A percentile compares a stretch with the other conserved stretches of the same genome.
Evolutionary conservation across 805 yeast species (phyloP).

Genomic region (Isabelozyma heimii): DNA sequence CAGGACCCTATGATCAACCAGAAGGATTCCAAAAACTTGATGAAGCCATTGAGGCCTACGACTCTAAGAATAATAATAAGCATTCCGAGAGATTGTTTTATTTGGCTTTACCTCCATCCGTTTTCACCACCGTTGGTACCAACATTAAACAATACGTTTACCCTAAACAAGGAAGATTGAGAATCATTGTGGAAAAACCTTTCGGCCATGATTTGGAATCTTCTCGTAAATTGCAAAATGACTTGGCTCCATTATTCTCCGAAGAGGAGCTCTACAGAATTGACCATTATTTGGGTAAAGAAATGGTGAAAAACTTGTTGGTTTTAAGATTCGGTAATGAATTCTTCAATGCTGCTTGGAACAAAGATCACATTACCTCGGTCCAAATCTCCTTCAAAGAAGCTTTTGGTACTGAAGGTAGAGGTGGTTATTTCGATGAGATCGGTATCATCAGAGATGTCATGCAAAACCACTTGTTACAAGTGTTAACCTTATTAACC

Average conservation of each 20-base stretch:
- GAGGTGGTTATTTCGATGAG: constrained; percentile 96
- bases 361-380: constrained; percentile 68
- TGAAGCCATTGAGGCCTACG: constrained; percentile 56
- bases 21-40: constrained; percentile 69
- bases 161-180: constrained; percentile 56
- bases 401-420: constrained; percentile 98
- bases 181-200: constrained; percentile 94
- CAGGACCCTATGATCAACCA: constrained; percentile 77
- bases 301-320: constrained; percentile 91
- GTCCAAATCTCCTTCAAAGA: constrained; percentile 94
- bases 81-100: constrained; percentile 82
- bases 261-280: constrained; percentile 94
- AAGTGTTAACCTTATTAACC: constrained; percentile 84
- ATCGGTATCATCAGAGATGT: constrained; percentile 97
- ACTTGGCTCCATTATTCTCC: constrained; percentile 78
- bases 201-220: constrained; percentile 89
- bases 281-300: constrained; percentile 97
- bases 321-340: constrained; percentile 90
- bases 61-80: constrained; percentile 41
- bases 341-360: constrained; percentile 87
- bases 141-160: constrained; percentile 69
- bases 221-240: constrained; percentile 71
- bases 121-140: constrained; percentile 74
- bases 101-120: constrained; percentile 93
- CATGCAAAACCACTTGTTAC: constrained; percentile 95